Evolutionary conservation across 2,329 filamentous ascomycete genomes (phyloP).

Genomic region (Sporothrix euskadiensis): DNA sequence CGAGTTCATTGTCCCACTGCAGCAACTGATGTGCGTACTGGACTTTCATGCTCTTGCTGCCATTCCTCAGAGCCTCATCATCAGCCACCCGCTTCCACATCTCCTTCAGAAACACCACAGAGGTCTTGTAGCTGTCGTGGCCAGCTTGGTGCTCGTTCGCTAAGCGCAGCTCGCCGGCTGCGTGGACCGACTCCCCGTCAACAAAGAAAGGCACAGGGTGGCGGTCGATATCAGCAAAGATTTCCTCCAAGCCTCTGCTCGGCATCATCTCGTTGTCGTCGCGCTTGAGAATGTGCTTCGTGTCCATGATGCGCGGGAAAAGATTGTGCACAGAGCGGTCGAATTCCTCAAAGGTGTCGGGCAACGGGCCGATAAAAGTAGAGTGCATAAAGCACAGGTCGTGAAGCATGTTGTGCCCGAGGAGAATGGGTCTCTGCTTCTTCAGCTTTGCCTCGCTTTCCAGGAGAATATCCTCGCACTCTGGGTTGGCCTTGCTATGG

Average conservation of each 20-base stretch:
- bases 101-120: constrained; percentile 43
- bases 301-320: constrained; percentile 56
- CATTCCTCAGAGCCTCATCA: background rate
- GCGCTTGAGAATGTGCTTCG: constrained; percentile 73
- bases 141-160: constrained; percentile 20
- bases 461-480: constrained; percentile 26
- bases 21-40: constrained; percentile 24
- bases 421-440: constrained; percentile 44
- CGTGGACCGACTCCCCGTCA: background rate
- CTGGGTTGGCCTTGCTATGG: background rate
- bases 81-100: constrained; percentile 26
- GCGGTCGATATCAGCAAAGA: constrained; percentile 12
- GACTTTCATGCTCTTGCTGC: background rate
- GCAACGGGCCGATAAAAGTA: constrained; percentile 61
- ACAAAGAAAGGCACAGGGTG: constrained; percentile 14
- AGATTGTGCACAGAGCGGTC: constrained; percentile 49
- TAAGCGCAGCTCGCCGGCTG: background rate
- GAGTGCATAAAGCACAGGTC: constrained; percentile 65
- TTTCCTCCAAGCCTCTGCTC: constrained; percentile 31
- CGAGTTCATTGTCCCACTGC: constrained; percentile 32
- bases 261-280: constrained; percentile 73
- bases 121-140: constrained; percentile 42
- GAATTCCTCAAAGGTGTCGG: constrained; percentile 56
- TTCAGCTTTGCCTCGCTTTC: constrained; percentile 38
- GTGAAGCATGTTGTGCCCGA: constrained; percentile 66